Evolutionary conservation across 1,139 yeast genomes (phyloP), one percentile per base, ranked within the genome.

Genomic region (Saccharomyces hybrid): DNA sequence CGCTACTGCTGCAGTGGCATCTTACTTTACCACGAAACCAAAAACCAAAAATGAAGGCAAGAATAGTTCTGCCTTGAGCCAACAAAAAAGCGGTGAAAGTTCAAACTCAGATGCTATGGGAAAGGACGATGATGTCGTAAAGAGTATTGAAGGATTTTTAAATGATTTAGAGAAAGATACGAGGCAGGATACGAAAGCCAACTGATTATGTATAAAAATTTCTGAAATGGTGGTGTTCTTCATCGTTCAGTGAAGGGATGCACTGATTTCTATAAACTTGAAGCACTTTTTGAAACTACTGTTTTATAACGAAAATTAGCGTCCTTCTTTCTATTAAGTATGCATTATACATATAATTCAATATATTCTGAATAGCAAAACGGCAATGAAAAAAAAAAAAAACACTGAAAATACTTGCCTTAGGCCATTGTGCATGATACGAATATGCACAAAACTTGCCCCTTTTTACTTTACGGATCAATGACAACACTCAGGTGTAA

Each of bases 1-100:
- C 32, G 55, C 72, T 20, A 72, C 71, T 9, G 67, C 71, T 52
- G 74, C 73, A 9, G 73, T 72, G 54, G 66, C 66, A 38, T 60
- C 65, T 20, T 56, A 63, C 41, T 66, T 73, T 27, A 62, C 63
- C 32, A 51, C 54, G 42, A 50, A 62, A 5, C 50, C 61, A 6
- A 57, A 54, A 47, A 48, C 46, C 11, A 55, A 51, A 23, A 52
- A 53, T 11, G 48, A 48, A 14, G 46, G 47, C 9, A 20, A 41
- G n/a, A 34, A 32, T 11, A 27, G 49, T 7, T 23, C 51, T 2
- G 26, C 48, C 5, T 20, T 38, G 26, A 16, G 20, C 44, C 25
- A 38, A 38, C 11, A 7, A 20, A 38, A 16, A 14, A 16, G 4
- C 9, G 25, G 6, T 6, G 16, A 38, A 38, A 16, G 4, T 4